Evolutionary conservation across 352 stramenopile species (phyloP).

Genomic region (Peronospora belbahrii): DNA sequence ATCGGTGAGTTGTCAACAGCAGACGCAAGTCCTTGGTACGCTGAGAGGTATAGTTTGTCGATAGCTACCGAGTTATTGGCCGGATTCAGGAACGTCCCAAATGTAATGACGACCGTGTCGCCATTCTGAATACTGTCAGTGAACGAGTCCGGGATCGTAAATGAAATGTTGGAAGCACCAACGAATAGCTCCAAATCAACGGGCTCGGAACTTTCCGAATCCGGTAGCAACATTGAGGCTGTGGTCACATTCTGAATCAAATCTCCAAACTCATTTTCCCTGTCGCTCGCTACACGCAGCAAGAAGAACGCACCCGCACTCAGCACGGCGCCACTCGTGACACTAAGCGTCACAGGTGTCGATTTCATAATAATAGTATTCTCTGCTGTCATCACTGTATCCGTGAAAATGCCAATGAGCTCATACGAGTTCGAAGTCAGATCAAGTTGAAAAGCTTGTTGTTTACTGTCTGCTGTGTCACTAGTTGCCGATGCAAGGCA

Average conservation of each 20-base stretch:
- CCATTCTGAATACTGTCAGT: constrained; percentile 62
- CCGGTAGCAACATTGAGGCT: constrained; percentile 33
- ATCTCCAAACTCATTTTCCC: constrained; percentile 46
- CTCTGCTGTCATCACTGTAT: constrained; percentile 42
- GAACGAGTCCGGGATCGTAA: constrained; percentile 60
- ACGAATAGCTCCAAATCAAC: constrained; percentile 43
- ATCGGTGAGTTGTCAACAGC: constrained; percentile 59
- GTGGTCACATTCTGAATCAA: constrained; percentile 48
- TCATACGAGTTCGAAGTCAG: constrained; percentile 47
- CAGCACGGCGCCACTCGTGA: constrained; percentile 53
- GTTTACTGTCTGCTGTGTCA: constrained; percentile 1
- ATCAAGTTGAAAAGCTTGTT: constrained; percentile 55
- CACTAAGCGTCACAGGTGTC: constrained; percentile 49
- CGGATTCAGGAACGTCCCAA: constrained; percentile 57
- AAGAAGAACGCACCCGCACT: constrained; percentile 54
- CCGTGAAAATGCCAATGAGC: constrained; percentile 45
- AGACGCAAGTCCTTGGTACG: constrained; percentile 46
- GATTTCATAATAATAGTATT: constrained; percentile 39
- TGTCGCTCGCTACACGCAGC: constrained; percentile 48
- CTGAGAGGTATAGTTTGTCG: constrained; percentile 61
- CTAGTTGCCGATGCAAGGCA: constrained; percentile 28
- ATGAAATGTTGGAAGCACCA: constrained; percentile 56
- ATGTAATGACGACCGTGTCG: constrained; percentile 54
- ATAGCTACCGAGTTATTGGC: constrained; percentile 51
- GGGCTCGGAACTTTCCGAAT: constrained; percentile 15